A percentile compares a stretch with the other conserved stretches of the same genome.
Conservation (phyloP, 2,329 filamentous ascomycete genomes). For the Cytospora schulzeri region DNA sequence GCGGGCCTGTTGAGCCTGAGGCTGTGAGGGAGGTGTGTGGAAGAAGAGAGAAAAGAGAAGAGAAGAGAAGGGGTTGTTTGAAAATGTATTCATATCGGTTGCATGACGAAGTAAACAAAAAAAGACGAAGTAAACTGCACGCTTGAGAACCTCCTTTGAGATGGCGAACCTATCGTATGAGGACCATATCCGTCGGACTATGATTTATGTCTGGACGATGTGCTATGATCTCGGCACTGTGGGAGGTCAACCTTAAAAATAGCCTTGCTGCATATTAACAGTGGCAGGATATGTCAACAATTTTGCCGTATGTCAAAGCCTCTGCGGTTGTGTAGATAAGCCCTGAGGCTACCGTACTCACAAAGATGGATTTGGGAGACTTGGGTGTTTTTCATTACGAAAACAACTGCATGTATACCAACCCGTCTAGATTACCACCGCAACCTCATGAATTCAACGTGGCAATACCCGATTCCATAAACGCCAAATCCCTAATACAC, state of each 20-base stretch:
- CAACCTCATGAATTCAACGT: conserved; percentile 11
- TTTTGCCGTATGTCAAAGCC: not conserved
- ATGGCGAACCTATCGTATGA: no score
- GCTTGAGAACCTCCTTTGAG: no score
- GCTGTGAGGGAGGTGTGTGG: conserved; percentile 36
- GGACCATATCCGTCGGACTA: no score
- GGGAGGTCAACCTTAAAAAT: not conserved
- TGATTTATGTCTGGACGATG: no score
- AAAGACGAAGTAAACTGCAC: not conserved
- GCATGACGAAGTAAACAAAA: conserved; percentile 12
- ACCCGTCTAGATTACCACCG: conserved; percentile 23
- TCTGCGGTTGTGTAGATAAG: not conserved
- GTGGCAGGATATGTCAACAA: no score
- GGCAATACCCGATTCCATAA: conserved; percentile 22
- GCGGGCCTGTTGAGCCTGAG: conserved; percentile 54
- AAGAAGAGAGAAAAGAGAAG: not conserved
- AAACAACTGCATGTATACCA: conserved; percentile 10
- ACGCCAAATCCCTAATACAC: conserved; percentile 36
- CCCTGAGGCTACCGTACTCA: not conserved
- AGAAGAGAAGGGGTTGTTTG: conserved; percentile 12
- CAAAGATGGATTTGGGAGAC: not conserved
- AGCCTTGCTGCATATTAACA: not conserved
- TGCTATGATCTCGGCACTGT: not conserved
- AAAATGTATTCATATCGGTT: conserved; percentile 27
- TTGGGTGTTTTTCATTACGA: not conserved